Evolutionary conservation across 208 protist genomes (phyloP), one percentile per base, ranked within the genome.

Genomic region (Trypanosoma theileri): DNA sequence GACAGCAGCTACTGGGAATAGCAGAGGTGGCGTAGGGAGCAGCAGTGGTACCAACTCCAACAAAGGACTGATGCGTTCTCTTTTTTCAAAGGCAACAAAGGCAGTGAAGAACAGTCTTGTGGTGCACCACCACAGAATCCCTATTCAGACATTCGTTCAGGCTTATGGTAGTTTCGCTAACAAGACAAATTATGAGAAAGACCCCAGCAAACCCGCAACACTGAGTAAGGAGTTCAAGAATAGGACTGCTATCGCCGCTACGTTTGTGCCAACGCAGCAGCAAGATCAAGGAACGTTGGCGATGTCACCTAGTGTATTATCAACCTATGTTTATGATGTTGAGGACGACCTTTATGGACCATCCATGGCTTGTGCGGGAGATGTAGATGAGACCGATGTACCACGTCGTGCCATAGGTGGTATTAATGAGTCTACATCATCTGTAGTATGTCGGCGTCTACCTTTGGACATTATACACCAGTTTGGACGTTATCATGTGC

Each of bases 381-480:
- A 35, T 35, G 28, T 35, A 35, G 28, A 35, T 35, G 28, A 6
- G 28, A 35, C 28, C 28, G 28, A 35, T 35, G 28, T 35, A 35
- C 28, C 28, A 35, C 1, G 28, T 35, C 28, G 1, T 35, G 28
- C 6, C 6, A 35, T 35, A 6, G 28, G 28, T 35, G 14, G 52
- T 66, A 9, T 53, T 58, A 67, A 60, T 19, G 59, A 55, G 19
- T 31, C 28, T 16, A 62, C 0, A 53, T 54, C 17, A 69, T 75
- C 59, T 1, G 35, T 73, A 17, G 22, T 71, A 0, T 88, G 82
- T 55, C 81, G 77, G 12, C 65, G 52, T 35, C 63, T 94, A 3
- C 76, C 85, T 9, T 55, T 94, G 35, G 88, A 94, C 65, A 72
- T 82, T 1, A 73, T 91, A 16, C 83, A 94, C 66, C 71, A 86